Conservation (phyloP, 805 yeast species). For the Cyberlindnera meyerae region DNA sequence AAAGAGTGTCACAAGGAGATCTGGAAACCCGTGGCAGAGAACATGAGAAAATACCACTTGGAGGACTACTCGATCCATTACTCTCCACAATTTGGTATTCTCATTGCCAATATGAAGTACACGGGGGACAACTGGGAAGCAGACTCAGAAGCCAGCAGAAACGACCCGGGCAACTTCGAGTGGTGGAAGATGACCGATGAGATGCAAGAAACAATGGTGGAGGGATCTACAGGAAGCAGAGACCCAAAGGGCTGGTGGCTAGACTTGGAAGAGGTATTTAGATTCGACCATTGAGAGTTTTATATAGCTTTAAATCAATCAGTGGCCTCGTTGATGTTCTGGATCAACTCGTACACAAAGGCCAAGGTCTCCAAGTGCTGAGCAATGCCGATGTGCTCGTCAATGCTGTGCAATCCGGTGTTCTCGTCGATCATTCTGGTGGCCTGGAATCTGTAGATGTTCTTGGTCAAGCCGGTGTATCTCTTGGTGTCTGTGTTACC, state of each 20-base stretch:
- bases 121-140: constrained; percentile 34
- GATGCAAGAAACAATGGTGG: constrained; percentile 35
- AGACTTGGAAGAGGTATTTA: constrained; percentile 34
- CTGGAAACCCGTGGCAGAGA: constrained; percentile 30
- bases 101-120: constrained; percentile 36
- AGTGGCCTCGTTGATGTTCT: constrained; percentile 34
- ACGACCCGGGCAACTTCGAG: constrained; percentile 33
- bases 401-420: constrained; percentile 46
- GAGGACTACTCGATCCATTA: constrained; percentile 39
- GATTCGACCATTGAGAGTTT: constrained; percentile 21
- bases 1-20: constrained; percentile 29
- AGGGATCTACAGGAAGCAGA: constrained; percentile 33
- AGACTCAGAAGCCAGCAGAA: constrained; percentile 31
- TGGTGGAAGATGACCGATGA: constrained; percentile 39
- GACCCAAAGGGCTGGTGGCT: constrained; percentile 39
- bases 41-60: constrained; percentile 32
- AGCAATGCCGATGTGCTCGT: constrained; percentile 47
- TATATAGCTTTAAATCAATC: background rate
- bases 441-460: constrained; percentile 61
- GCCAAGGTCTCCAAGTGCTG: constrained; percentile 50
- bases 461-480: constrained; percentile 56
- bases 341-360: constrained; percentile 44
- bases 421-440: constrained; percentile 32
- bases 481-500: constrained; percentile 70
- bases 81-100: constrained; percentile 26